Base-by-base conservation (phyloP, 495 filamentous ascomycete genomes). In the Hypoxylon fuscum region DNA sequence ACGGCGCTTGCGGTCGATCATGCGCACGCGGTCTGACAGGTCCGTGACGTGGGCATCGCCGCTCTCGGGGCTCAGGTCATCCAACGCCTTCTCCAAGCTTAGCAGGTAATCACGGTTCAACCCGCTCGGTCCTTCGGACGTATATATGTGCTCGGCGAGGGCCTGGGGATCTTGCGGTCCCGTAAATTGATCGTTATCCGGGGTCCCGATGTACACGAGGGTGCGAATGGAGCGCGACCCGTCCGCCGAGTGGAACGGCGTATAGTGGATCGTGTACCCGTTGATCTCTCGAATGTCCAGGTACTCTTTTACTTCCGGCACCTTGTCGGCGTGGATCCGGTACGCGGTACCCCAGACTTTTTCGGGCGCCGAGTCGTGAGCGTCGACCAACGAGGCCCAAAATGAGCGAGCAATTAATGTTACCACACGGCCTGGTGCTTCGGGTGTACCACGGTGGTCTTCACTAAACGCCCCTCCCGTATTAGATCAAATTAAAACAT, bases 241-340 rank as follows among this genome's bases (percentile, higher is more conserved):
- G 50, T 79, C 68, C 10, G 83, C 78, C 8, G 89, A 83, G 69
- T 90, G 79, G 74, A 96, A 96, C 1, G 87, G 86, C 17, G 91
- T 93, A 74, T 91, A 91, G 70, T 96, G 91, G 61, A 95, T 92
- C 27, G 85, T 90, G 71, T 98, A 98, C 5, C 96, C 96, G 72
- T 98, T 95, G 66, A 97, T 96, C 76, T 99, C 96, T 11, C 96
- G 89, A 54, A 96, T 93, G 71, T 98, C 93, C 31, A 99, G 91
- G 73, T 97, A 93, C 50, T 89, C 83, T 55, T 90, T 88, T 2
- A 97, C 96, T 76, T 93, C 89, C 56, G 85, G 81, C 12, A 95
- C 90, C 56, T 88, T 83, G 1, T 81, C 77, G 8, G 87, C 68
- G 5, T 85, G 77, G 65, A 99, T 97, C 64, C 93, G 92, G 76